phyloP scores from a whole-genome alignment of 768 basidiomycete species.

The Auricularia cornea region DNA sequence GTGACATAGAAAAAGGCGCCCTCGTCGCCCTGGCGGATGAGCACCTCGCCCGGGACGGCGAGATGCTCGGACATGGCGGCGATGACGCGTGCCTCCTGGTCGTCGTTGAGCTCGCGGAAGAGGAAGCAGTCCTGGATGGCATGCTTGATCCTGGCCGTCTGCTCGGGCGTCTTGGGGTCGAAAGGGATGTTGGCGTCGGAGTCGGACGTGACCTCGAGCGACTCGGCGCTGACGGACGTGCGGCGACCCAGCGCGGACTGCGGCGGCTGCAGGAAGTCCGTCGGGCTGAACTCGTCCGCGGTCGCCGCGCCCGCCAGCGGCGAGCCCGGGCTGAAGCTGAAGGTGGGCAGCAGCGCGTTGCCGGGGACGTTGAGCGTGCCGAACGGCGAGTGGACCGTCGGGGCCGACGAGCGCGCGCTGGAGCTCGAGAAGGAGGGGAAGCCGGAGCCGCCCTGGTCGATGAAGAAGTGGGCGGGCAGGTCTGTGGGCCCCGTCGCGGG shows the following conservation, averaged over 20 bases:
- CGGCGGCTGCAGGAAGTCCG: slow-evolving; percentile 65
- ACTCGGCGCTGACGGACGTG: slow-evolving; percentile 93
- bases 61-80: slow-evolving; percentile 90
- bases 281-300: slow-evolving; percentile 23
- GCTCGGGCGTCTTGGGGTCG: slow-evolving; percentile 72
- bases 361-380: slow-evolving; percentile 74
- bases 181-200: slow-evolving; percentile 62
- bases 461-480: slow-evolving; percentile 50
- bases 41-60: slow-evolving; percentile 67
- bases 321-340: slow-evolving; percentile 55
- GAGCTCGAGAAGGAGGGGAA: slow-evolving; percentile 19
- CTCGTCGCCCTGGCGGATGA: slow-evolving; percentile 94
- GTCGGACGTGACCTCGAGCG: slow-evolving; percentile 73
- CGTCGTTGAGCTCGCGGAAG: slow-evolving; percentile 93
- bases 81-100: slow-evolving; percentile 87
- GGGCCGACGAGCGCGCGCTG: slow-evolving; percentile 47
- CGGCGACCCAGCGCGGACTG: slow-evolving; percentile 77
- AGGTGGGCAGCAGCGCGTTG: slow-evolving; percentile 60
- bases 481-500: slow-evolving; percentile 34
- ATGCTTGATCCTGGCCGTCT: slow-evolving; percentile 77
- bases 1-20: slow-evolving; percentile 98
- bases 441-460: slow-evolving; percentile 37
- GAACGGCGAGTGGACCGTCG: slow-evolving; percentile 53
- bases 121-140: slow-evolving; percentile 87
- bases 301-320: slow-evolving; percentile 28